Evolutionary conservation across 805 yeast genomes (phyloP).

Genomic region (Blastobotrys muscicola): DNA sequence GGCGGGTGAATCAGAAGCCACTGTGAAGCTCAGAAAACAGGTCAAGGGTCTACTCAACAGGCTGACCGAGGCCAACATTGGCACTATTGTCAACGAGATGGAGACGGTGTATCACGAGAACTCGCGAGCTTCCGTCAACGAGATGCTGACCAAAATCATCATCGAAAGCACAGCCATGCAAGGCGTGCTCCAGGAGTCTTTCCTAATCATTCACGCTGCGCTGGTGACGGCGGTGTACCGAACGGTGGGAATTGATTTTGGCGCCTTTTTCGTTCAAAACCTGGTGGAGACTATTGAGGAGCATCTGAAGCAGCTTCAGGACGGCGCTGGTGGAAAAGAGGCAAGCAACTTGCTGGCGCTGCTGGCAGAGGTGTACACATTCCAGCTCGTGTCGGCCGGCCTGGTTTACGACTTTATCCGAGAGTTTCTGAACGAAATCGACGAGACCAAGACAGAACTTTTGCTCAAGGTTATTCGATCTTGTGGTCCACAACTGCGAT

Average conservation of each 20-base stretch:
- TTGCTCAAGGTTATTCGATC: conserved; percentile 61
- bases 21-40: conserved; percentile 43
- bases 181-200: conserved; percentile 64
- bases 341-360: conserved; percentile 63
- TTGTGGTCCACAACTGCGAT: conserved; percentile 75
- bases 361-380: conserved; percentile 64
- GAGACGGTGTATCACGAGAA: conserved; percentile 51
- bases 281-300: conserved; percentile 61
- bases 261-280: conserved; percentile 75
- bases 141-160: conserved; percentile 51
- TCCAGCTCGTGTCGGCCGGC: conserved; percentile 65
- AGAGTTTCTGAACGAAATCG: conserved; percentile 39
- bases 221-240: conserved; percentile 66
- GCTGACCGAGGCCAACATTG: conserved; percentile 79
- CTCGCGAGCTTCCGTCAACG: conserved; percentile 75
- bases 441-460: conserved; percentile 69
- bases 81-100: conserved; percentile 59
- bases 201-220: conserved; percentile 71
- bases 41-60: conserved; percentile 80
- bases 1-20: conserved; percentile 37
- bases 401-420: conserved; percentile 70
- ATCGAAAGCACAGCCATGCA: conserved; percentile 56
- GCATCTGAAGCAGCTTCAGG: conserved; percentile 31
- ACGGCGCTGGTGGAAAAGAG: conserved; percentile 30
- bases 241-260: conserved; percentile 78